Evolutionary conservation across 495 filamentous ascomycete genomes (phyloP).

Genomic region (Neurospora sp.): DNA sequence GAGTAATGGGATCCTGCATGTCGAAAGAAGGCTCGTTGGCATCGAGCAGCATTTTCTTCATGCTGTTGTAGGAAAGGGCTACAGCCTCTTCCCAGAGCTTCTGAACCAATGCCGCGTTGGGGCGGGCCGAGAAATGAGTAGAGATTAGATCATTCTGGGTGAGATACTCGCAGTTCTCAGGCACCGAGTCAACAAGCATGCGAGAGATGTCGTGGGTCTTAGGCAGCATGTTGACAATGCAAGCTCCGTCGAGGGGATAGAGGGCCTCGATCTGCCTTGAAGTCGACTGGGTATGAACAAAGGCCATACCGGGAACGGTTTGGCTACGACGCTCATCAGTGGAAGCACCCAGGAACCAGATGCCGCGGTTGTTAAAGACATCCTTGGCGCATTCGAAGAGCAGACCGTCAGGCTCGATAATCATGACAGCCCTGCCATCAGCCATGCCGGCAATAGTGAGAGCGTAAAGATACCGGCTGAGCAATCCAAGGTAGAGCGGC

Average conservation of each 20-base stretch:
- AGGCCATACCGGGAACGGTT: background rate
- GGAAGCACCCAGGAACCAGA: conserved; percentile 8
- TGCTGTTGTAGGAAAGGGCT: conserved; percentile 6
- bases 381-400: conserved; percentile 20
- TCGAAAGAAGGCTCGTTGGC: background rate
- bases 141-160: background rate
- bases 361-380: conserved; percentile 3
- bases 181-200: conserved; percentile 12
- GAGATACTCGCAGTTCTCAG: conserved; percentile 16
- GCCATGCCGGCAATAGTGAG: conserved; percentile 7
- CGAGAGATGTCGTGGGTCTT: conserved; percentile 13
- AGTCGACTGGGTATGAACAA: conserved; percentile 17
- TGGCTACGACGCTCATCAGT: conserved; percentile 4
- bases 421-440: conserved; percentile 8
- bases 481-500: conserved; percentile 5
- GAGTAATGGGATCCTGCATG: conserved; percentile 1
- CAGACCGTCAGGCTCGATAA: conserved; percentile 27
- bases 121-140: background rate
- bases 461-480: conserved; percentile 19
- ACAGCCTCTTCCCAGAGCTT: conserved; percentile 17
- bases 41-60: background rate
- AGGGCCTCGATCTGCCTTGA: conserved; percentile 17
- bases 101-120: background rate
- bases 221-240: conserved; percentile 24
- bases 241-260: conserved; percentile 11